phyloP scores from a whole-genome alignment of 2,329 filamentous ascomycete species.

The Monosporascus sp. region DNA sequence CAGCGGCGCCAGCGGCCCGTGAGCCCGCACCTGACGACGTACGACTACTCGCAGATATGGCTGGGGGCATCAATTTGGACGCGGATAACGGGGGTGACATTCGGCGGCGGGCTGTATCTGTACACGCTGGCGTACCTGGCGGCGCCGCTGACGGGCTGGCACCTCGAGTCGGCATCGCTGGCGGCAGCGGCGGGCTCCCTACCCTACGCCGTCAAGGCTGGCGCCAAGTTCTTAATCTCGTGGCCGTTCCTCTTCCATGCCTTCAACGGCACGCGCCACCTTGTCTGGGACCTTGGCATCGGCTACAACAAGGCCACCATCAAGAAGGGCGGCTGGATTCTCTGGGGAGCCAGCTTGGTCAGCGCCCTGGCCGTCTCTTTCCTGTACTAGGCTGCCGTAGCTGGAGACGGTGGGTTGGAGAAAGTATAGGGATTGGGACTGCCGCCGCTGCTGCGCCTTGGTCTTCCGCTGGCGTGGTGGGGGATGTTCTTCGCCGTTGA shows the following conservation, averaged over 20 bases:
- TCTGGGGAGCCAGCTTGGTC: conserved; percentile 43
- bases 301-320: conserved; percentile 47
- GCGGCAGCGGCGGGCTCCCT: conserved; percentile 55
- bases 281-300: conserved; percentile 45
- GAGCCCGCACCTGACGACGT: conserved; percentile 79
- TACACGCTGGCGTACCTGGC: conserved; percentile 78
- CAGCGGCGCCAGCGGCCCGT: conserved; percentile 81
- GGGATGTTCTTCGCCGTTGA: background rate
- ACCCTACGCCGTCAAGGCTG: conserved; percentile 54
- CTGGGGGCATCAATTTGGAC: conserved; percentile 66
- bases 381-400: conserved; percentile 31
- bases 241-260: conserved; percentile 57
- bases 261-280: conserved; percentile 50
- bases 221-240: conserved; percentile 47
- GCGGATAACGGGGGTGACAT: conserved; percentile 73
- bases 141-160: conserved; percentile 65
- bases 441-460: conserved; percentile 2
- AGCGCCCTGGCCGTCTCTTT: conserved; percentile 42
- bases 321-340: conserved; percentile 37
- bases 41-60: conserved; percentile 83
- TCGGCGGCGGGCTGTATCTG: conserved; percentile 71
- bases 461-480: background rate
- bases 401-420: background rate
- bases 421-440: no score
- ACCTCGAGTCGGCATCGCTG: conserved; percentile 54